Evolutionary conservation across 352 stramenopile genomes (phyloP).

Genomic region (Globisporangium canariense): DNA sequence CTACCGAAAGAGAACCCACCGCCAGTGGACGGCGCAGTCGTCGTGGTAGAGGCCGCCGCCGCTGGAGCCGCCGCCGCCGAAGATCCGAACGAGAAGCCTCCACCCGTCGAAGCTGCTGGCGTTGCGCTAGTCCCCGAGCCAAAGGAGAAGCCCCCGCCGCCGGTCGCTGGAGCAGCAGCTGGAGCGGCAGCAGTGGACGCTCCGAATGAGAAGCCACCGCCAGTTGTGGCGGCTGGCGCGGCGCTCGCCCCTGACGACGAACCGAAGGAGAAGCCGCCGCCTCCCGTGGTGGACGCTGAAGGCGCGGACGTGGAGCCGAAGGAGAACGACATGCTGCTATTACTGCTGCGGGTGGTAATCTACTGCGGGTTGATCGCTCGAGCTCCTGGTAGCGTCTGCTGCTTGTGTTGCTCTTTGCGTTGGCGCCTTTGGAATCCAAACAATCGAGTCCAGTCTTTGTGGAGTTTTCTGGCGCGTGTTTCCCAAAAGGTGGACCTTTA

Average conservation of each 20-base stretch:
- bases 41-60: not conserved
- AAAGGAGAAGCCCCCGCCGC: constrained; percentile 1
- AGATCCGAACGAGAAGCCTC: constrained; percentile 30
- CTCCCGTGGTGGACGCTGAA: not conserved
- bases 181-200: not conserved
- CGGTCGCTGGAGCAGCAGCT: not conserved
- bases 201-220: constrained; percentile 10
- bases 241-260: not conserved
- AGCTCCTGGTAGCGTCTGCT: too few species aligned
- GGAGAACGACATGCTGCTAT: constrained; percentile 16
- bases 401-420: too few species aligned
- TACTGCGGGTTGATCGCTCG: too few species aligned
- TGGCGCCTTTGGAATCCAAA: too few species aligned
- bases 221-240: not conserved
- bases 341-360: not conserved
- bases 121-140: constrained; percentile 8
- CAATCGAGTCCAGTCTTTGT: not conserved
- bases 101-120: constrained; percentile 1
- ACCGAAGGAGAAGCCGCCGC: constrained; percentile 11
- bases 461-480: too few species aligned
- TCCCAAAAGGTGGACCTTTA: too few species aligned
- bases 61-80: constrained; percentile 8
- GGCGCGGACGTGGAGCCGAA: constrained; percentile 10
- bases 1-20: not conserved
- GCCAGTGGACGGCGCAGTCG: constrained; percentile 7